Evolutionary conservation across 441 rosid genomes (phyloP).

Genomic region (Melastoma candidum): DNA sequence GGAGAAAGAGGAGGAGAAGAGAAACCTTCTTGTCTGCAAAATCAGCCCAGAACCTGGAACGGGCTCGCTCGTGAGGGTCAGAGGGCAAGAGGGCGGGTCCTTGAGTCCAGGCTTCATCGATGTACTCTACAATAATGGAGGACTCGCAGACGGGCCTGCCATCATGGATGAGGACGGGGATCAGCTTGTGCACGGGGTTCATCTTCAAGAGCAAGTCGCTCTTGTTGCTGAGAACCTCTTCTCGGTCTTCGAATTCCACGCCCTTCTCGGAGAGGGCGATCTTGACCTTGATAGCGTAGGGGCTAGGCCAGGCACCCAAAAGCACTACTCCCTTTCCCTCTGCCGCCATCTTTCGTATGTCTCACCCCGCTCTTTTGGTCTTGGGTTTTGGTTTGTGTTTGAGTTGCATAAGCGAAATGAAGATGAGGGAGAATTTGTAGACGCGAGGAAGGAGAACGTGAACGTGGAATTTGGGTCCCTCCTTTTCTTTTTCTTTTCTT

Average conservation of each 20-base stretch:
- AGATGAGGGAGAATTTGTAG: too few species aligned
- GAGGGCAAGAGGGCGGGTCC: constrained; percentile 7
- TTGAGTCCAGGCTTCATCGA: constrained; percentile 11
- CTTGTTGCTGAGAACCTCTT: constrained; percentile 6
- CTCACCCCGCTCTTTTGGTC: too few species aligned
- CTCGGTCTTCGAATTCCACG: constrained; percentile 4
- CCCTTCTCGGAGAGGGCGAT: constrained; percentile 15
- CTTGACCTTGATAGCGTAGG: constrained; percentile 11
- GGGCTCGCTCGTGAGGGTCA: constrained; percentile 12
- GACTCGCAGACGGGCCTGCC: constrained; percentile 10
- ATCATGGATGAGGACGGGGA: constrained; percentile 8
- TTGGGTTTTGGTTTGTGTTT: too few species aligned
- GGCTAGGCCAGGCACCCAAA: constrained; percentile 7
- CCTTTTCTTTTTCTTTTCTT: too few species aligned
- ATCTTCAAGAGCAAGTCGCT: constrained; percentile 1
- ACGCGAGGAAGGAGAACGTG: too few species aligned
- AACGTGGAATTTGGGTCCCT: too few species aligned
- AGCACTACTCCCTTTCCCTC: constrained; percentile 6
- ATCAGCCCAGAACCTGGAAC: constrained; percentile 13
- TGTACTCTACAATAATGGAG: constrained; percentile 5
- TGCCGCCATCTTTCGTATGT: too few species aligned
- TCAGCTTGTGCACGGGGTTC: constrained; percentile 10
- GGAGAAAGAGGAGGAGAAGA: too few species aligned
- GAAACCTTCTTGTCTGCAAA: constrained; percentile 7
- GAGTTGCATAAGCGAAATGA: too few species aligned